A percentile compares a stretch with the other conserved stretches of the same genome.
Conservation (phyloP, 257 asterid species). For the Solanum dulcamara region DNA sequence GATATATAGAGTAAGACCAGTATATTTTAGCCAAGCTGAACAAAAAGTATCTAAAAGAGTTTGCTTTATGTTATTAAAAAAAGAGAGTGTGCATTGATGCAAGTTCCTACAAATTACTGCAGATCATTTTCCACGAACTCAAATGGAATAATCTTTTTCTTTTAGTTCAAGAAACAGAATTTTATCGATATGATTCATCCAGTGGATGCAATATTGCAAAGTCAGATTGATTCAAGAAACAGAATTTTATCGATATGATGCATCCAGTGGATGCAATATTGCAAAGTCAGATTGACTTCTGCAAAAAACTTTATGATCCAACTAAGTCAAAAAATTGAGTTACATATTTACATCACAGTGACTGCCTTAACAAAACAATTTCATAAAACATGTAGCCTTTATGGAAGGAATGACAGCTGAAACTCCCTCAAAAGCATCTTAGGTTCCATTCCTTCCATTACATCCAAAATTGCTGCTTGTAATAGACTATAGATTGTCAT, state of each 20-base stretch:
- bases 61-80: not conserved
- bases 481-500: not conserved
- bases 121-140: not conserved
- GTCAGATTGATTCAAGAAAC: not conserved
- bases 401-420: not conserved
- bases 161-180: not conserved
- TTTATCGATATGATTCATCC: not conserved
- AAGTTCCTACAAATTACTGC: not conserved
- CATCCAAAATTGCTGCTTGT: not conserved
- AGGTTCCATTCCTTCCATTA: not conserved
- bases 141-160: not conserved
- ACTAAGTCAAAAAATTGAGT: not conserved
- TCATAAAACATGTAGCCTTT: not conserved
- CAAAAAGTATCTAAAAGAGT: not conserved
- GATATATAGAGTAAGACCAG: not conserved
- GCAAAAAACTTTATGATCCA: not conserved
- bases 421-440: not conserved
- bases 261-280: not conserved
- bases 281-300: not conserved
- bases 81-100: not conserved
- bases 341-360: not conserved
- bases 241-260: not conserved
- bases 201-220: not conserved
- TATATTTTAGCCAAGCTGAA: not conserved
- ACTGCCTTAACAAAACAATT: not conserved